Evolutionary conservation across 768 basidiomycete species (phyloP), one percentile per base, ranked within the genome.

Genomic region (Obba rivulosa): DNA sequence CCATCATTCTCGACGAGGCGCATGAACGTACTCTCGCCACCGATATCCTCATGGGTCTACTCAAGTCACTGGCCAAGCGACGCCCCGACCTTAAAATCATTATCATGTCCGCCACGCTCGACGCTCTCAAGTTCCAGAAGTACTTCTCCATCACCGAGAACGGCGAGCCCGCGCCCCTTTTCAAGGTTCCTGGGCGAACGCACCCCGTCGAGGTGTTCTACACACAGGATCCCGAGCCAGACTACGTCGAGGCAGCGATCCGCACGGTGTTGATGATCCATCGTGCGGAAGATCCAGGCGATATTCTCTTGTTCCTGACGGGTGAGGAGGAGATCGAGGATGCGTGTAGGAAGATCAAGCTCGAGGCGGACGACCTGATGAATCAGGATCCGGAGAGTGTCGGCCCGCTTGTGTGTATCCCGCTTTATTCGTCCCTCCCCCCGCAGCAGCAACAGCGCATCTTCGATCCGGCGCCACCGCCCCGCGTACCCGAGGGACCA

Each of bases 271-370:
- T 97, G 39, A 94, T 94, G 91, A 97, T 99, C 23, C 95, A 98
- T 61, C 82, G 95, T 40, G 91, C 89, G 0, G 96, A 99, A 63
- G 89, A 92, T 0, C 85, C 83, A 0, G 95, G 95, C 2, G 95
- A 99, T 59, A 76, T 98, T 34, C 71, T 99, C 2, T 69, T 99
- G 4, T 99, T 99, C 82, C 73, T 99, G 56, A 98, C 96, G 0
- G 95, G 95, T 62, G 95, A 98, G 63, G 94, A 97, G 60, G 95
- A 99, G 68, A 98, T 98, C 55, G 94, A 98, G 60, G 93, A 96
- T 57, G 85, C 91, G 0, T 99, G 95, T 65, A 73, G 88, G 36
- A 96, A 93, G 65, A 93, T 99, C 61, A 90, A 87, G 61, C 64
- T 85, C 2, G 93, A 97, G 59, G 92, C 87, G 0, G 93, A 97